Evolutionary conservation across 176 grass and related monocot genomes (phyloP), one percentile per base, ranked within the genome.

Genomic region (Avena eriantha): DNA sequence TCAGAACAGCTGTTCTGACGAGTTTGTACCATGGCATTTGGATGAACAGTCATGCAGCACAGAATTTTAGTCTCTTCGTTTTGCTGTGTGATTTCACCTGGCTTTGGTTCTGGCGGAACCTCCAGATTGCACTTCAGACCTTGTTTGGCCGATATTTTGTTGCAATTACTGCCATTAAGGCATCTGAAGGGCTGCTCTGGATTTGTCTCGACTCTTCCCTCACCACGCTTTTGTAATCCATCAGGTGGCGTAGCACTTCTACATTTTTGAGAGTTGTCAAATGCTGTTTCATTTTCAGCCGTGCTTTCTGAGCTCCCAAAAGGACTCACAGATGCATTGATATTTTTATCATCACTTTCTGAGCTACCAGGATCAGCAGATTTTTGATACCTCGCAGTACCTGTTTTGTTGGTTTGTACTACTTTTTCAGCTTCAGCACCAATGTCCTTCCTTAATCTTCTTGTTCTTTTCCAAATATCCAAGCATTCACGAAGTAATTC

Each of bases 401-500:
- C 12, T n/a, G 51, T 65, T 80, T 72, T 45, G 73, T 67, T 41
- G n/a, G 35, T 4, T 24, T 83, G n/a, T 56, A 60, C 18, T 9
- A 33, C 7, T 55, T 56, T 80, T 35, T 75, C 82, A 85, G 76
- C 57, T 73, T 57, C 60, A 75, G 87, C 56, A 81, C 67, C 49
- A 35, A 4, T 66, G 47, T 67, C 48, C 34, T 81, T 80, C 77
- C 69, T 80, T 75, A 85, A 56, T 81, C 72, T 53, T 85, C 78
- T 75, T 71, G 59, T 36, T 76, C 79, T 63, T 85, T 68, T 85
- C 88, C 88, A 85, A 19, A 85, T 18, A 73, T 24, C 34, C 39
- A 85, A 75, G 80, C 83, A 85, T 58, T 85, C 82, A 23, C 58
- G 88, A 85, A 80, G 46, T 36, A 80, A 49, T 73, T 85, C 47